Base-by-base conservation (phyloP, 2,329 filamentous ascomycete species). In the Ophiostoma triangulosporum region DNA sequence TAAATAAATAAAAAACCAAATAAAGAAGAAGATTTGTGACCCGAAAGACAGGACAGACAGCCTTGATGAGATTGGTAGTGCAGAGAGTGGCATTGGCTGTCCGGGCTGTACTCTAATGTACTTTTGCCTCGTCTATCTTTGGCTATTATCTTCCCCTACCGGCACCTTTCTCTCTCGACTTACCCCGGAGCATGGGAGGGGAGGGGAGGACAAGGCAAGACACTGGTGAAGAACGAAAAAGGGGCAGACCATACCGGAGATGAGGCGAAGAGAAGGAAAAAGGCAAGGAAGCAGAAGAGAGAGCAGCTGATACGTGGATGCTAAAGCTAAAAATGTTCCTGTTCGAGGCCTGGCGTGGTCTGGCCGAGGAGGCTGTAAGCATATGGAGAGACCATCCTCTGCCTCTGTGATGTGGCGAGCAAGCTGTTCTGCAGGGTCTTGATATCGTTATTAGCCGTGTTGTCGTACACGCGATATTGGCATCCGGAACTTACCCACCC, bases 131-230 rank as follows among this genome's bases (percentile, higher is more conserved):
- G 4, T 24, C 24, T 12, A 26, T 24, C 38, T 46, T 46, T 29
- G 9, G 14, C 14, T 45, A 26, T 45, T 26, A 26, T 27, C 20
- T 45, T 45, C 22, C 24, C 24, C 12, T 45, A 45, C 40, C 24
- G 11, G 38, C 8, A n/a, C 35, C 35, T 22, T 7, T 40, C 15
- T 46, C 17, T 45, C 6, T 29, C 26, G 8, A 46, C 15, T 46
- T 45, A 45, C 40, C 40, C 24, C 24, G 43, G 43, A 46, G 24
- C 22, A 12, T 27, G 40, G 15, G 27, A 45, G 22, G 26, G 26
- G 43, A 46, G 24, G 43, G 43, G 43, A 46, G 43, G 43, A 46
- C 43, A 46, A 17, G 43, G 43, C 43, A 46, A 46, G 43, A 46
- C 43, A 46, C 15, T 46, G 43, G n/a, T 26, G 43, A 46, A 29